Conservation (phyloP, 2,329 filamentous ascomycete species). For the Volutella citrinella region DNA sequence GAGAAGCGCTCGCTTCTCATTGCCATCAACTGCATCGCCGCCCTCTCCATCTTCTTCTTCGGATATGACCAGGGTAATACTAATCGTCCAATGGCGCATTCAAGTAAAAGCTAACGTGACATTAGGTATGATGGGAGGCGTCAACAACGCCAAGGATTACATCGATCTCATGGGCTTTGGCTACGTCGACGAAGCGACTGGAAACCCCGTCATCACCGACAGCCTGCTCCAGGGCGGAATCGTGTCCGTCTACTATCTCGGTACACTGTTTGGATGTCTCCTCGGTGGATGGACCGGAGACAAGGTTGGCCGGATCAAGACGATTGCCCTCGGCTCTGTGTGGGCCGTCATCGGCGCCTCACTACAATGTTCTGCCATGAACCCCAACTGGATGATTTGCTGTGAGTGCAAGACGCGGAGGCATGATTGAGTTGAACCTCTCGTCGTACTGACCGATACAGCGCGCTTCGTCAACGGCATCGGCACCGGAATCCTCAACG, state of each 20-base stretch:
- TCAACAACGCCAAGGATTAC: constrained; percentile 17
- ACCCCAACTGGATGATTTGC: constrained; percentile 22
- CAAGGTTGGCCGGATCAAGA: constrained; percentile 17
- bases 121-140: constrained; percentile 21
- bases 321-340: constrained; percentile 13
- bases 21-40: constrained; percentile 20
- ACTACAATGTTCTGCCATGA: constrained; percentile 14
- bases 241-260: constrained; percentile 21
- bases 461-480: constrained; percentile 33
- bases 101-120: background rate
- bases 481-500: constrained; percentile 67
- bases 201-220: constrained; percentile 16
- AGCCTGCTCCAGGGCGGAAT: constrained; percentile 21
- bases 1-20: constrained; percentile 24
- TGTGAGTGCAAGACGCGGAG: constrained; percentile 37
- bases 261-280: constrained; percentile 18
- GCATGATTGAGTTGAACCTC: too few relatives aligned
- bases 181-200: constrained; percentile 15
- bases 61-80: constrained; percentile 12
- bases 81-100: rapidly evolving
- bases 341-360: constrained; percentile 16
- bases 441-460: too few relatives aligned
- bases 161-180: constrained; percentile 22
- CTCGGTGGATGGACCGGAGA: constrained; percentile 19
- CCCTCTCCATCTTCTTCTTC: constrained; percentile 23